These are phyloP conservation scores for Chaetomium globosum DNA, from an alignment of 2,329 filamentous ascomycete species.

Conservation along the genomic window DNA sequence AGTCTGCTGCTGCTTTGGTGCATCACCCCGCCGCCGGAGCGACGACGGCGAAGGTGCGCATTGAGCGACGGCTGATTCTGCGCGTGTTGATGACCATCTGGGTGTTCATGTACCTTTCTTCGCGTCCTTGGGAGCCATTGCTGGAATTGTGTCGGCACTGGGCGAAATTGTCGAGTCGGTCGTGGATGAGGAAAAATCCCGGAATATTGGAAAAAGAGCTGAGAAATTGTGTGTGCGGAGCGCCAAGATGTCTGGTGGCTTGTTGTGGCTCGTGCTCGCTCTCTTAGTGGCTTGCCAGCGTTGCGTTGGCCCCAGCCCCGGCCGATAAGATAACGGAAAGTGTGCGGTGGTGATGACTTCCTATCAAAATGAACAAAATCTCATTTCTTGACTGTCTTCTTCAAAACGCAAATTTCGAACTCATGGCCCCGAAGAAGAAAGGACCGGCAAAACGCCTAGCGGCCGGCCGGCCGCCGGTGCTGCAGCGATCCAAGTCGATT, in stretches of 20 bases:
- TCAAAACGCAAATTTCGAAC: neutral
- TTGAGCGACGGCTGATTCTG: constrained; percentile 37
- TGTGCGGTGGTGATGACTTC: neutral
- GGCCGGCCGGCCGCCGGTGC: constrained; percentile 59
- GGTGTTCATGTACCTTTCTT: constrained; percentile 46
- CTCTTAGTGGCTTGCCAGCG: neutral
- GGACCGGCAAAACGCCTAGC: constrained; percentile 49
- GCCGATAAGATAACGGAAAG: constrained; percentile 29
- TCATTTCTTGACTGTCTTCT: neutral
- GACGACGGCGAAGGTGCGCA: constrained; percentile 36
- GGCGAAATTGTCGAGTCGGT: constrained; percentile 37
- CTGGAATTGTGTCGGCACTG: constrained; percentile 37
- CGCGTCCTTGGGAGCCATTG: constrained; percentile 46
- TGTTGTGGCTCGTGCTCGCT: constrained; percentile 24
- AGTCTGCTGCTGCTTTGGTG: constrained; percentile 72
- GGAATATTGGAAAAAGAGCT: constrained; percentile 27
- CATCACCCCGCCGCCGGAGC: constrained; percentile 43
- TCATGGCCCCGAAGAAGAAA: constrained; percentile 53
- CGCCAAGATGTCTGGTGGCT: constrained; percentile 27
- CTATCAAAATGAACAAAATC: neutral
- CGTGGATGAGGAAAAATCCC: constrained; percentile 32
- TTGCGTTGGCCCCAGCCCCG: neutral
- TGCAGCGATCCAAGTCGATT: constrained; percentile 58
- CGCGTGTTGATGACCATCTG: constrained; percentile 33
- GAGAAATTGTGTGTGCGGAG: constrained; percentile 37